Conservation (phyloP, 768 basidiomycete species). For the Pholiota conissans region DNA sequence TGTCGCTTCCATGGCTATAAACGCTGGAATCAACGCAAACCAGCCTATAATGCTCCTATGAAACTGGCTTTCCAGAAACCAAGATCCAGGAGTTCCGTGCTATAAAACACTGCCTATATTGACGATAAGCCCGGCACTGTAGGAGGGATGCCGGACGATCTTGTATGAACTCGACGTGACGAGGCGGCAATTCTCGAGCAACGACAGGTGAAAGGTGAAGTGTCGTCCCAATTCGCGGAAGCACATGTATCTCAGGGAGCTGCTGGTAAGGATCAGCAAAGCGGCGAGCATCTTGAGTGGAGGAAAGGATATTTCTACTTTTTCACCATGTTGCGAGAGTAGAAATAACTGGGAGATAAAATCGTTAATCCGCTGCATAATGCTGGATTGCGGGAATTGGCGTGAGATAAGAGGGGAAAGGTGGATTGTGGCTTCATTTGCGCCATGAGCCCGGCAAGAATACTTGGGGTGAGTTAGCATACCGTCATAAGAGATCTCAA, state of each 20-base stretch:
- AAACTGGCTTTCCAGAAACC: not conserved
- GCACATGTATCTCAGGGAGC: slow-evolving; percentile 30
- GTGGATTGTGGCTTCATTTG: not conserved
- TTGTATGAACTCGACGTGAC: slow-evolving; percentile 45
- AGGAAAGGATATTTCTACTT: not conserved
- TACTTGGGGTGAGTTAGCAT: no score
- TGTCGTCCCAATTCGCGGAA: not conserved
- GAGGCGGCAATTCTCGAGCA: slow-evolving; percentile 39
- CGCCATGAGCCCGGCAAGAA: not conserved
- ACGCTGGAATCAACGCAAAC: not conserved
- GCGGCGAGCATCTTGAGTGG: not conserved
- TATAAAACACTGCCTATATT: slow-evolving; percentile 29
- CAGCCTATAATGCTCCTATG: not conserved
- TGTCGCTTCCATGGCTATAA: not conserved
- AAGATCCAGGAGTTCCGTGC: slow-evolving; percentile 16
- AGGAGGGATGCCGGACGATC: slow-evolving; percentile 46
- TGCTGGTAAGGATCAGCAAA: not conserved
- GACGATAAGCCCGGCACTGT: slow-evolving; percentile 35
- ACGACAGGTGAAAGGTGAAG: slow-evolving; percentile 2
- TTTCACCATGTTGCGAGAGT: not conserved
- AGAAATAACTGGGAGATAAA: not conserved
- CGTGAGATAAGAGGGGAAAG: not conserved
- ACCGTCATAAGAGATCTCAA: no score
- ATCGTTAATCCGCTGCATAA: not conserved
- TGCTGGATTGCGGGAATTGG: not conserved